These are phyloP conservation scores for Rhipidocladum racemiflorum DNA, from an alignment of 176 grass and related monocot species.

Conservation along the genomic window DNA sequence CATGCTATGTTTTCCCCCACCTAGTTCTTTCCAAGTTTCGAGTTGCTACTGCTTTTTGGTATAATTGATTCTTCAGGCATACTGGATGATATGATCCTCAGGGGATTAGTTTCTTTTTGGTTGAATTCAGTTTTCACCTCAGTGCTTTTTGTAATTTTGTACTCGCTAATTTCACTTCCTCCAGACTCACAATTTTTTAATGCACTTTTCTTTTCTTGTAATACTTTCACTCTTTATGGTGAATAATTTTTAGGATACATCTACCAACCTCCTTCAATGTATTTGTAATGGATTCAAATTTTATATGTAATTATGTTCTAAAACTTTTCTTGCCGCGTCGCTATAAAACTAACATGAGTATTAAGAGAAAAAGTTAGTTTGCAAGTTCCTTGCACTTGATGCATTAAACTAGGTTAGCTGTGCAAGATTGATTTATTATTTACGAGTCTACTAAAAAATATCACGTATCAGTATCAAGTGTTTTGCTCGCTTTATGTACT, in stretches of 20 bases:
- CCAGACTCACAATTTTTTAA: background rate
- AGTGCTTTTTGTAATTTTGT: background rate
- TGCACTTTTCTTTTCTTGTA: background rate
- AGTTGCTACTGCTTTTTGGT: background rate
- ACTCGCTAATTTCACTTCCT: background rate
- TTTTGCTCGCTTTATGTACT: background rate
- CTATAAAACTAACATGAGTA: background rate
- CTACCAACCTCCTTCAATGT: background rate
- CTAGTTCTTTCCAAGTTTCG: background rate
- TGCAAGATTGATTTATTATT: background rate
- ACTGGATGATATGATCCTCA: background rate
- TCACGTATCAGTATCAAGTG: background rate
- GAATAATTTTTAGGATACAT: background rate
- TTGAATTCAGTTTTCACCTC: constrained; percentile 7
- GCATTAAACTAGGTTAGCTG: background rate
- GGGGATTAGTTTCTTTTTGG: background rate
- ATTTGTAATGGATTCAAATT: background rate
- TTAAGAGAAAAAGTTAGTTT: background rate
- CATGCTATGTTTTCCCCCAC: background rate
- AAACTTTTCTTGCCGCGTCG: background rate
- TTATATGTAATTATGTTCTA: background rate
- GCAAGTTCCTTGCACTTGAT: background rate
- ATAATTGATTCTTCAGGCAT: background rate
- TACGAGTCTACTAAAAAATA: background rate
- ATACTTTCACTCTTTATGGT: background rate